These are phyloP conservation scores for Xylaria acuta DNA, from an alignment of 495 filamentous ascomycete species.

Conservation along the genomic window DNA sequence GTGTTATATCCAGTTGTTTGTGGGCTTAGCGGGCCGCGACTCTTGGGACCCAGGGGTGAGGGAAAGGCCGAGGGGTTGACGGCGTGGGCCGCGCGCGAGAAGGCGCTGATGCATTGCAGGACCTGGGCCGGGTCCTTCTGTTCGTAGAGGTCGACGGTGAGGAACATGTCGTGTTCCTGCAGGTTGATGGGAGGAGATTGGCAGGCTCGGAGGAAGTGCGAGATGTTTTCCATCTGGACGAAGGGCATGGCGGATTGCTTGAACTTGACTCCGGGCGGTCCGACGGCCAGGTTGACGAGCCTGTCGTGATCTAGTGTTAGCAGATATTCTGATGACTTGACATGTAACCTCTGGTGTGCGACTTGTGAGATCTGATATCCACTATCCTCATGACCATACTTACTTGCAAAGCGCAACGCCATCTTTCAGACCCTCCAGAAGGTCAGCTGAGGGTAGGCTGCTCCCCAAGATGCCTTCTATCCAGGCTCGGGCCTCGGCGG, in stretches of 20 bases:
- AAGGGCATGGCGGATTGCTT: conserved; percentile 94
- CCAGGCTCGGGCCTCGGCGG: conserved; percentile 84
- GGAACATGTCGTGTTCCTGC: conserved; percentile 92
- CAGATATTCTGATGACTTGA: not conserved
- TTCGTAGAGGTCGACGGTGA: conserved; percentile 97
- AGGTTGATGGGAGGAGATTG: conserved; percentile 83
- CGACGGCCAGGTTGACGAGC: conserved; percentile 56
- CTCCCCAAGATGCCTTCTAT: conserved; percentile 84
- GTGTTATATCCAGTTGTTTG: conserved; percentile 66
- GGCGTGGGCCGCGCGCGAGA: conserved; percentile 85
- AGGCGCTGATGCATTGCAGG: conserved; percentile 88
- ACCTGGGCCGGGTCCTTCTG: conserved; percentile 97
- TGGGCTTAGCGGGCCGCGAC: conserved; percentile 70
- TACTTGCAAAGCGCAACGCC: conserved; percentile 92
- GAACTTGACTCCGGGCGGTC: conserved; percentile 74
- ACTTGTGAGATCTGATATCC: not conserved
- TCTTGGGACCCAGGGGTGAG: conserved; percentile 71
- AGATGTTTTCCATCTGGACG: conserved; percentile 99
- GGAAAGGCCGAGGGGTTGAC: conserved; percentile 76
- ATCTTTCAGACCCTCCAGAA: conserved; percentile 87
- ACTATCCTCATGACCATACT: conserved; percentile 33
- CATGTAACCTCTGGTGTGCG: not conserved
- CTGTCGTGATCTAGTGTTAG: not conserved
- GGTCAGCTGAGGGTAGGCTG: conserved; percentile 71
- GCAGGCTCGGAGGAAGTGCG: conserved; percentile 89